These are phyloP conservation scores for Diospyros kaki DNA, from an alignment of 148 eudicot genomes.

Conservation along the genomic window DNA sequence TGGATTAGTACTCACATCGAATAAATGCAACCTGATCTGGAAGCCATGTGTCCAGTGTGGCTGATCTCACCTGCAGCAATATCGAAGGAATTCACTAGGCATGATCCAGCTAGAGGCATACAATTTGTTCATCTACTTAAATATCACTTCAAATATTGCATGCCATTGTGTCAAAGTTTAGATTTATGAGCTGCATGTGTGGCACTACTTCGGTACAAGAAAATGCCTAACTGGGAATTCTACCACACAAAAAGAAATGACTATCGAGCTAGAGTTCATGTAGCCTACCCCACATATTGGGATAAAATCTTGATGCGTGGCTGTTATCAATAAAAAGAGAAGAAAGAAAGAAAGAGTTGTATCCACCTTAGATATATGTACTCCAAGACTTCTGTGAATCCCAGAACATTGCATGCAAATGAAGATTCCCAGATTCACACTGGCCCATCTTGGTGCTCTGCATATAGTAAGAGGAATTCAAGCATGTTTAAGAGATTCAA, in stretches of 20 bases:
- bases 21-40: conserved; percentile 63
- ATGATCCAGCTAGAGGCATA: neutral
- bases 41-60: conserved; percentile 70
- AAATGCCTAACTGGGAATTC: neutral
- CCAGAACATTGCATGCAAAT: conserved; percentile 78
- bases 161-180: neutral
- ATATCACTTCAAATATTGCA: neutral
- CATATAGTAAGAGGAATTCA: conserved; percentile 12
- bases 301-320: too few species aligned
- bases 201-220: neutral
- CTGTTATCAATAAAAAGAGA: too few species aligned
- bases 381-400: conserved; percentile 73
- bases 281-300: neutral
- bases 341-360: neutral
- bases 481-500: conserved; percentile 5
- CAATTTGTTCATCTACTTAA: neutral
- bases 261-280: neutral
- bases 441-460: conserved; percentile 90
- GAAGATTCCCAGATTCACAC: conserved; percentile 74
- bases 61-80: conserved; percentile 60
- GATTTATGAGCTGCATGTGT: neutral
- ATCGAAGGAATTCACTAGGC: conserved; percentile 4
- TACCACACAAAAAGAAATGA: neutral
- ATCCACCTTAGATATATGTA: conserved; percentile 73
- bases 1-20: conserved; percentile 34